Base-by-base conservation (phyloP, 306 rosid species). In the Aeschynomene evenia region DNA sequence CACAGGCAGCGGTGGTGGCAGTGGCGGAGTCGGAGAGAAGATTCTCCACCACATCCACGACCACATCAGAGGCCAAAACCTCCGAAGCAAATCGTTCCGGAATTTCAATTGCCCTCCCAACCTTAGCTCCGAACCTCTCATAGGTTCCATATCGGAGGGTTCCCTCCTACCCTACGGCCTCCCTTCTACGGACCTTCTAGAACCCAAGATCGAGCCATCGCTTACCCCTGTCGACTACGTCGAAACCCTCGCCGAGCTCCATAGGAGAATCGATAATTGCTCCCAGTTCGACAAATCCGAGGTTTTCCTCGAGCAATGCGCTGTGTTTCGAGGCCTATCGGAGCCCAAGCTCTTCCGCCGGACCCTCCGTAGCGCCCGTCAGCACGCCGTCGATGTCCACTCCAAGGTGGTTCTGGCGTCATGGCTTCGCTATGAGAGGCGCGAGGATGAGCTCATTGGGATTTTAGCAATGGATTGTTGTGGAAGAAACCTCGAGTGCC, bases 401-500 rank as follows among this genome's bases (percentile, higher is more conserved):
- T 12, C 70, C 6, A 91, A 91, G 82, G 76, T 89, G 9, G 98
- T 91, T 56, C 73, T 91, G 2, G 80, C 89, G 0, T 79, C 96
- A 1, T 89, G 96, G 98, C 61, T 91, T 20, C 56, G 98, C 66
- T 83, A 73, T 26, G 98, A 89, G 74, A 73, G 96, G 69, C 86
- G 96, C 21, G 98, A 91, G 74, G 94, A 91, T 4, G 96, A 91
- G 80, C 85, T 91, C 12, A 49, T 81, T 13, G 96, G 94, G 4
- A 59, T 65, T 0, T 84, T 80, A 0, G 54, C 98, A 0, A 84
- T 85, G 94, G 81, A 78, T 81, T 91, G 98, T 23, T 77, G 83
- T 19, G 94, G 96, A 2, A 79, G 87, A 58, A 91, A 80, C 69
- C 53, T 85, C 0, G 98, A 91, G 48, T 91, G 98, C 58, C 94